Evolutionary conservation across 495 filamentous ascomycete species (phyloP).

Genomic region (Aspergillus indologenus): DNA sequence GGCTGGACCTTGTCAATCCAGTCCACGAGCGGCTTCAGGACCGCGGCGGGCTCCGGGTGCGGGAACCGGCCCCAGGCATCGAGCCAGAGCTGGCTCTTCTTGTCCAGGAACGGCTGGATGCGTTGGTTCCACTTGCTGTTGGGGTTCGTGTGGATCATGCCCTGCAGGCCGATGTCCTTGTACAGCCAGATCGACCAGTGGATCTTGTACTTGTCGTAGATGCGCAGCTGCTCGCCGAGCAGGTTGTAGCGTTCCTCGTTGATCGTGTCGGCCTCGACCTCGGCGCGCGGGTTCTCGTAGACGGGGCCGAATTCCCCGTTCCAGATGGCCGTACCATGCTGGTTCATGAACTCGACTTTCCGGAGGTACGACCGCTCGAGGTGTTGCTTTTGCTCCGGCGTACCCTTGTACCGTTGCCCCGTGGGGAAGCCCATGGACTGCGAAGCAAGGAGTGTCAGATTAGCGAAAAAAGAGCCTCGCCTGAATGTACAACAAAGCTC

Average conservation of each 20-base stretch:
- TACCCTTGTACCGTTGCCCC: slow-evolving; percentile 50
- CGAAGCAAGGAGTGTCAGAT: too few relatives aligned
- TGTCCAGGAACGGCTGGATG: slow-evolving; percentile 50
- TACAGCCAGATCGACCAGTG: slow-evolving; percentile 65
- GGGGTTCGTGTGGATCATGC: slow-evolving; percentile 55
- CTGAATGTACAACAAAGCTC: too few relatives aligned
- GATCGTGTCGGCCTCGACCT: slow-evolving; percentile 38
- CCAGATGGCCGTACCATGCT: slow-evolving; percentile 55
- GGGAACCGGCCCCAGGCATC: slow-evolving; percentile 55
- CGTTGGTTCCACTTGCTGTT: slow-evolving; percentile 49
- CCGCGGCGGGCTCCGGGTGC: slow-evolving; percentile 32
- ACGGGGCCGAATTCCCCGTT: slow-evolving; percentile 68
- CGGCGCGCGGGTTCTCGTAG: slow-evolving; percentile 42
- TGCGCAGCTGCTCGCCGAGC: slow-evolving; percentile 53
- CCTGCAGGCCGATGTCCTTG: slow-evolving; percentile 64
- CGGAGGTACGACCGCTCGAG: slow-evolving; percentile 48
- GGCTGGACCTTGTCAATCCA: slow-evolving; percentile 43
- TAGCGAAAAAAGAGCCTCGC: too few relatives aligned
- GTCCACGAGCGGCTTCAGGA: slow-evolving; percentile 36
- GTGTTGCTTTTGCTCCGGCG: slow-evolving; percentile 46
- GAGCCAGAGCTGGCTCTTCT: slow-evolving; percentile 50
- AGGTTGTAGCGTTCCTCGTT: slow-evolving; percentile 53
- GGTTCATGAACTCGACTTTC: slow-evolving; percentile 58
- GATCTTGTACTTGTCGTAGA: slow-evolving; percentile 55
- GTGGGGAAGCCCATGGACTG: slow-evolving; percentile 56